phyloP scores from a whole-genome alignment of 2,329 filamentous ascomycete species.

The Emmonsiellopsis sp. region DNA sequence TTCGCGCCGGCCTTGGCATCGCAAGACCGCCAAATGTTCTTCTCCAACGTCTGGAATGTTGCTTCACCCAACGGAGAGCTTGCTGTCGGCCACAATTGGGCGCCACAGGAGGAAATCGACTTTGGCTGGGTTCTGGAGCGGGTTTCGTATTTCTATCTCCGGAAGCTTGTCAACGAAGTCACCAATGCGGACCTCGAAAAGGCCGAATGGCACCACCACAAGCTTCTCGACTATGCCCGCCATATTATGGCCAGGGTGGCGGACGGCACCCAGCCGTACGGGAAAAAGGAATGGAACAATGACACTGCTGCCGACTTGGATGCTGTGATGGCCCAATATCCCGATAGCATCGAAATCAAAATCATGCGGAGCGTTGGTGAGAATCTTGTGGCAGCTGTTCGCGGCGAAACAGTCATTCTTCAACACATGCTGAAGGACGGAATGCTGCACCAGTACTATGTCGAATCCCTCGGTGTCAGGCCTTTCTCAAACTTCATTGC shows the following conservation, averaged over 20 bases:
- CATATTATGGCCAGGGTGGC: background rate
- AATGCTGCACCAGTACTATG: constrained; percentile 6
- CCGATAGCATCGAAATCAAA: constrained; percentile 5
- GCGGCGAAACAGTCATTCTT: constrained; percentile 22
- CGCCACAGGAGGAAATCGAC: background rate
- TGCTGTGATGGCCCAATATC: background rate
- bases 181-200: background rate
- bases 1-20: constrained; percentile 4
- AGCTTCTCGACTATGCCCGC: constrained; percentile 1
- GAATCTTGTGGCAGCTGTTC: constrained; percentile 22
- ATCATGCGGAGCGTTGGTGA: constrained; percentile 13
- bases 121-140: constrained; percentile 4
- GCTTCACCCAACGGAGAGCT: constrained; percentile 1
- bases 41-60: constrained; percentile 2
- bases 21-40: constrained; percentile 5
- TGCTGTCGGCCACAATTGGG: background rate
- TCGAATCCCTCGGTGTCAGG: constrained; percentile 4
- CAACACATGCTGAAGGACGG: constrained; percentile 13
- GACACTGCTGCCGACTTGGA: constrained; percentile 7
- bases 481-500: constrained; percentile 1
- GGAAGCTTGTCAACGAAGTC: background rate
- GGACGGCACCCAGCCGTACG: constrained; percentile 1
- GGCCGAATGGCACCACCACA: background rate
- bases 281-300: constrained; percentile 6
- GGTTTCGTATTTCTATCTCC: constrained; percentile 3